Conservation (phyloP, 106 monocot species). For the Platanthera guangdongensis region DNA sequence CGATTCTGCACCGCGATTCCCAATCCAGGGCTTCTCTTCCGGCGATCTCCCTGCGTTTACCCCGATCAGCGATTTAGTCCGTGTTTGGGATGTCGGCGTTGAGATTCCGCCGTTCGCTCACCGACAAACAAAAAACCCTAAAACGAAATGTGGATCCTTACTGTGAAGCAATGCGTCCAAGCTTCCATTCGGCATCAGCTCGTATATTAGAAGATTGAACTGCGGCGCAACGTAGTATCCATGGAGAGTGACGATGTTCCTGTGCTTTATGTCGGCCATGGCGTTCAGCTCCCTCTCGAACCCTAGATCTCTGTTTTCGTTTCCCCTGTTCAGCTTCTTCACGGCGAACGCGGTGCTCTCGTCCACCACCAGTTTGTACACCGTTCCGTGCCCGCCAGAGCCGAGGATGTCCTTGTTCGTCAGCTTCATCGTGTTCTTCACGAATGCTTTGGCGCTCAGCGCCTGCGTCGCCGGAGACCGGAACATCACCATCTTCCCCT, state of each 20-base stretch:
- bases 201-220: conserved; percentile 82
- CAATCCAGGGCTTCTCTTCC: conserved; percentile 50
- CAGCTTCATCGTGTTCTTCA: conserved; percentile 62
- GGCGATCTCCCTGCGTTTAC: conserved; percentile 29
- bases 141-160: conserved; percentile 6
- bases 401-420: conserved; percentile 90
- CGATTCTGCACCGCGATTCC: conserved; percentile 54
- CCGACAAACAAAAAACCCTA: neutral
- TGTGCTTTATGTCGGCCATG: conserved; percentile 85
- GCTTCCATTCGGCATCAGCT: conserved; percentile 83
- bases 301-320: conserved; percentile 42
- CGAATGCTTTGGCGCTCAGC: conserved; percentile 41
- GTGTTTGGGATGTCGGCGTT: too few species aligned
- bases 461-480: conserved; percentile 39
- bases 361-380: conserved; percentile 52
- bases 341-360: conserved; percentile 56
- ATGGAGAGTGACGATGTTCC: conserved; percentile 70
- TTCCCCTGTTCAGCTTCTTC: conserved; percentile 75
- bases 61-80: too few species aligned
- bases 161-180: conserved; percentile 65
- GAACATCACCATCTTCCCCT: conserved; percentile 76
- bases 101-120: too few species aligned
- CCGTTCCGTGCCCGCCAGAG: conserved; percentile 76
- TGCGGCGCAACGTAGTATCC: conserved; percentile 65
- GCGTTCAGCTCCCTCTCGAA: conserved; percentile 78